These are phyloP conservation scores for Gnetum montanum DNA, from an alignment of 75 land plant species.

Conservation along the genomic window DNA sequence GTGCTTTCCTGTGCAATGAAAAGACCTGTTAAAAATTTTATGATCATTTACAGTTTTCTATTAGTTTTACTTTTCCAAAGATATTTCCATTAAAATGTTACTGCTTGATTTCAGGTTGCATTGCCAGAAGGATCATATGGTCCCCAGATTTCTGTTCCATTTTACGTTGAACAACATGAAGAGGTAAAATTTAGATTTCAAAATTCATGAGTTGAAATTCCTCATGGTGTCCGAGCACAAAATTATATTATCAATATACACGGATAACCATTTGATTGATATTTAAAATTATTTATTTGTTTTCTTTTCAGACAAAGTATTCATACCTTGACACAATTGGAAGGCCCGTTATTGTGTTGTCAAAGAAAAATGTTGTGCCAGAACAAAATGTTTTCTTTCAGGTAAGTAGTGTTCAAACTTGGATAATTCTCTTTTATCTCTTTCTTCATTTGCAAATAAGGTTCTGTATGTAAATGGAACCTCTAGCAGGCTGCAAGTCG, in stretches of 20 bases:
- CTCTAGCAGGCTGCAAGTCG: no score
- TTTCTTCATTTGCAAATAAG: no score
- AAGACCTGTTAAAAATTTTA: no score
- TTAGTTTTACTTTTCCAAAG: no score
- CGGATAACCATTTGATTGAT: no score
- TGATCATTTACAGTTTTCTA: no score
- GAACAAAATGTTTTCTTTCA: conserved; percentile 75
- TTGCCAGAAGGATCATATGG: conserved; percentile 89
- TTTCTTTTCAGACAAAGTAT: conserved; percentile 50
- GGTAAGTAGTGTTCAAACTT: conserved; percentile 24
- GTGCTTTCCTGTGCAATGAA: no score
- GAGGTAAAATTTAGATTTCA: conserved; percentile 38
- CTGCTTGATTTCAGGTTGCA: conserved; percentile 49
- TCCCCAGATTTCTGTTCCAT: conserved; percentile 52
- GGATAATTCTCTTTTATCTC: neutral
- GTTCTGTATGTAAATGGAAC: no score
- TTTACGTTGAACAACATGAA: conserved; percentile 51
- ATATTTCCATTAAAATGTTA: no score
- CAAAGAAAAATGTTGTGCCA: conserved; percentile 75
- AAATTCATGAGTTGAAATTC: no score
- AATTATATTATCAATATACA: no score
- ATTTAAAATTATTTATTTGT: neutral
- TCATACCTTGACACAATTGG: conserved; percentile 91
- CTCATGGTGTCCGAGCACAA: no score
- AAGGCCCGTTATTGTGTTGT: conserved; percentile 65